Conservation (phyloP, 192 early-diverging fungal genomes). For the Coemansia sp. region DNA sequence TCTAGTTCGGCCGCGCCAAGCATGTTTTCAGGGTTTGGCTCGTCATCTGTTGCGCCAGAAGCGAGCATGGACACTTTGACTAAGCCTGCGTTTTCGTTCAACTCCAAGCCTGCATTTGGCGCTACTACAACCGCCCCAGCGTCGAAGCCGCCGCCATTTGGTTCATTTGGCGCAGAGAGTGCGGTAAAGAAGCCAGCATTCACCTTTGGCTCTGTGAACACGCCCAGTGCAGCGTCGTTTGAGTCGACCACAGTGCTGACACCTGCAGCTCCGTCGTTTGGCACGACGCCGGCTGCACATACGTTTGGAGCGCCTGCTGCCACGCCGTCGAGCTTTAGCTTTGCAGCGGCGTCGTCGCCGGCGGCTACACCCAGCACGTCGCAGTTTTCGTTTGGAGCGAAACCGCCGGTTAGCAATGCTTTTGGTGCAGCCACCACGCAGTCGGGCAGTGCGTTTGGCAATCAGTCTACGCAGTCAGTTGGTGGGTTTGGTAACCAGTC, state of each 20-base stretch:
- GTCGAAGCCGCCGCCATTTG: slow-evolving; percentile 14
- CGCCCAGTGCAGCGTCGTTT: slow-evolving; percentile 46
- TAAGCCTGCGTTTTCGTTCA: slow-evolving; percentile 4
- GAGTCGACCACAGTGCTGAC: slow-evolving; percentile 32
- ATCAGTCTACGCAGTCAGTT: neutral
- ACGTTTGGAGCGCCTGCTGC: slow-evolving; percentile 39
- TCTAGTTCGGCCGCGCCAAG: slow-evolving; percentile 5
- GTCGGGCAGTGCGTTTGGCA: slow-evolving; percentile 12
- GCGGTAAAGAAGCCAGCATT: slow-evolving; percentile 29
- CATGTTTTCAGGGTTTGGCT: slow-evolving; percentile 11
- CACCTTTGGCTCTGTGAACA: slow-evolving; percentile 29
- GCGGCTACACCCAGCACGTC: slow-evolving; percentile 26
- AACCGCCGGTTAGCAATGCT: slow-evolving; percentile 15
- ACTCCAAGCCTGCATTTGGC: slow-evolving; percentile 9
- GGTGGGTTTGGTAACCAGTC: neutral
- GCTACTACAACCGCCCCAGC: neutral
- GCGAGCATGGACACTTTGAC: slow-evolving; percentile 10
- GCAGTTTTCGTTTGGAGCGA: slow-evolving; percentile 21
- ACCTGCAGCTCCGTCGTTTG: slow-evolving; percentile 33
- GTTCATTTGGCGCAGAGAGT: slow-evolving; percentile 5
- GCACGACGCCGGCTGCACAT: slow-evolving; percentile 11
- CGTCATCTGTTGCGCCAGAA: slow-evolving; percentile 3
- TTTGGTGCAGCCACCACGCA: slow-evolving; percentile 25
- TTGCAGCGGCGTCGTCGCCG: slow-evolving; percentile 30
- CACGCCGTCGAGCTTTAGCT: slow-evolving; percentile 35